Percentiles rank a stretch among this genome's conserved stretches.
phyloP scores from a whole-genome alignment of 345 rosid species.

The Brassica carinata region DNA sequence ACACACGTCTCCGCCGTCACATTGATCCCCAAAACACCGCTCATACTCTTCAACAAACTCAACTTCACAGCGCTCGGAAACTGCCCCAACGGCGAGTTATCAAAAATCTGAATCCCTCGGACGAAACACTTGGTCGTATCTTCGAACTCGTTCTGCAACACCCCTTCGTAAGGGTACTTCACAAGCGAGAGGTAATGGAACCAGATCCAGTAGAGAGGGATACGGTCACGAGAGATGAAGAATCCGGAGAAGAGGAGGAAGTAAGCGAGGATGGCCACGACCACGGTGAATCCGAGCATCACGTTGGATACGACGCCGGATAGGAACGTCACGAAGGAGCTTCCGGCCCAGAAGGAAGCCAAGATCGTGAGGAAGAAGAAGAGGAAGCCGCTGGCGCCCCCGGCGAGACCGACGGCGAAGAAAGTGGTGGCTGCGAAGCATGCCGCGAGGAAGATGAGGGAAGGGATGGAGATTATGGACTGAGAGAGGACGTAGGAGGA shows the following conservation, averaged over 20 bases:
- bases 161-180: slow-evolving; percentile 81
- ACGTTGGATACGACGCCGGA: slow-evolving; percentile 87
- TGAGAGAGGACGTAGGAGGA: slow-evolving; percentile 92
- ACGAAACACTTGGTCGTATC: slow-evolving; percentile 70
- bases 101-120: slow-evolving; percentile 81
- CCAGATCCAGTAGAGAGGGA: slow-evolving; percentile 88
- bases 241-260: slow-evolving; percentile 92
- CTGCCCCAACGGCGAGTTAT: slow-evolving; percentile 62
- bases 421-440: slow-evolving; percentile 73
- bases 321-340: slow-evolving; percentile 87
- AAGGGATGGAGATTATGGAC: slow-evolving; percentile 66
- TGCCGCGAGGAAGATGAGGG: slow-evolving; percentile 64
- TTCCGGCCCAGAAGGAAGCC: slow-evolving; percentile 92
- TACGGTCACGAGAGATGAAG: slow-evolving; percentile 77
- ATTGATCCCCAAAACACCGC: slow-evolving; percentile 57
- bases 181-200: slow-evolving; percentile 86
- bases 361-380: slow-evolving; percentile 71
- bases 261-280: slow-evolving; percentile 78
- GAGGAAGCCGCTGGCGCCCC: slow-evolving; percentile 67
- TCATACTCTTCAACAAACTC: slow-evolving; percentile 59
- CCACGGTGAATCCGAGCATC: slow-evolving; percentile 84
- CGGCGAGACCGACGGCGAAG: slow-evolving; percentile 79
- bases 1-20: slow-evolving; percentile 73
- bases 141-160: slow-evolving; percentile 63
- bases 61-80: slow-evolving; percentile 53